Percentiles rank a stretch among this genome's conserved stretches.
Conservation (phyloP, 176 grass and related monocot genomes). For the bread wheat (Triticum aestivum) region DNA sequence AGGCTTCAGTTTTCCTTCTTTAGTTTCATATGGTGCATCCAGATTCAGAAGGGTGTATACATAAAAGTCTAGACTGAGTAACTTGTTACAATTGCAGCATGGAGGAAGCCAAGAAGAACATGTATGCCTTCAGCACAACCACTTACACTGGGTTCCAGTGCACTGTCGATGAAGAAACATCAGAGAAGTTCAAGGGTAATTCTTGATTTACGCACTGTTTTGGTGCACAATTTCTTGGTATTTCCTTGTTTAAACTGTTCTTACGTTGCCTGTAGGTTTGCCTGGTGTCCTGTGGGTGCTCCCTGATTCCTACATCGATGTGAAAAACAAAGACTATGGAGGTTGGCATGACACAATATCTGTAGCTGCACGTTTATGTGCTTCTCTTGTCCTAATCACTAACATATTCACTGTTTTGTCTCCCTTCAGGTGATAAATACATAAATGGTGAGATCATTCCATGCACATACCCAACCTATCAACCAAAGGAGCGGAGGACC, state of each 20-base stretch:
- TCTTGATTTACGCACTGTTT: background rate
- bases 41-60: background rate
- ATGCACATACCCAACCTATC: slow-evolving; percentile 92
- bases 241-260: background rate
- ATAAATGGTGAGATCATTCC: slow-evolving; percentile 98
- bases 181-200: slow-evolving; percentile 95
- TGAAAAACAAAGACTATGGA: slow-evolving; percentile 95
- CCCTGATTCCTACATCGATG: slow-evolving; percentile 95
- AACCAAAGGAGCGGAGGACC: slow-evolving; percentile 79
- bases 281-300: slow-evolving; percentile 90
- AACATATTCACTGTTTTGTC: background rate
- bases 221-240: background rate
- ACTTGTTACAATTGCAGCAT: slow-evolving; percentile 47
- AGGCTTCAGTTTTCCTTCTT: background rate
- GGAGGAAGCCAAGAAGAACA: slow-evolving; percentile 97
- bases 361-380: background rate
- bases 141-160: slow-evolving; percentile 95
- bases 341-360: slow-evolving; percentile 40
- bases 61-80: background rate
- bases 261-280: slow-evolving; percentile 38
- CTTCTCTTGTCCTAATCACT: background rate
- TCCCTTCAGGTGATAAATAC: slow-evolving; percentile 84
- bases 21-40: background rate
- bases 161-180: slow-evolving; percentile 84
- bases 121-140: slow-evolving; percentile 94